A percentile compares a stretch with the other conserved stretches of the same genome.
Conservation (phyloP, 2,329 filamentous ascomycete species). For the Aspergillus versicolor region DNA sequence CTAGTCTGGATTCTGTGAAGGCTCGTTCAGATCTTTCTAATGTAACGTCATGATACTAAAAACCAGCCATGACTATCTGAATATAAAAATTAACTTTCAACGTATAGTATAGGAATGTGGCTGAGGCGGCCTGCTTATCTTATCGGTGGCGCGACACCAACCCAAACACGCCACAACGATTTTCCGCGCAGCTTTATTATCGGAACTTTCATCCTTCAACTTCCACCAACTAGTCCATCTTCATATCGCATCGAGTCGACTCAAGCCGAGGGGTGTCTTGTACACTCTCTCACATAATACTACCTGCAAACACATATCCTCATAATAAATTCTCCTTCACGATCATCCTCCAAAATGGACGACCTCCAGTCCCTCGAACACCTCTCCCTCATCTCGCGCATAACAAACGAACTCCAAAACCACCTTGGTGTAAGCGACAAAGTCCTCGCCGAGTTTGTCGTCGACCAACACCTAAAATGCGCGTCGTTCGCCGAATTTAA, state of each 20-base stretch:
- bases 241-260: neutral
- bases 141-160: slow-evolving; percentile 31
- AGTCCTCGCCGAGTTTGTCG: slow-evolving; percentile 93
- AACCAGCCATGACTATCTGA: neutral
- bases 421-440: slow-evolving; percentile 90
- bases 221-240: slow-evolving; percentile 2
- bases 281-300: slow-evolving; percentile 17
- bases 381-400: slow-evolving; percentile 89
- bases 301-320: neutral
- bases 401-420: slow-evolving; percentile 91
- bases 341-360: slow-evolving; percentile 61
- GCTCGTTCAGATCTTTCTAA: neutral
- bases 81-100: neutral
- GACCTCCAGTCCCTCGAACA: slow-evolving; percentile 89
- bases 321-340: neutral
- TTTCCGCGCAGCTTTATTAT: slow-evolving; percentile 30
- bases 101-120: neutral
- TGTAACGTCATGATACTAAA: neutral
- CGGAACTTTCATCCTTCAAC: neutral
- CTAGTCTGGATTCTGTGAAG: neutral
- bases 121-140: slow-evolving; percentile 25
- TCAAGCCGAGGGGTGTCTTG: slow-evolving; percentile 21
- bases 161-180: slow-evolving; percentile 33
- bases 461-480: slow-evolving; percentile 81
- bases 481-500: slow-evolving; percentile 71